phyloP scores from a whole-genome alignment of 148 eudicot genomes.

The Chenopodium album region DNA sequence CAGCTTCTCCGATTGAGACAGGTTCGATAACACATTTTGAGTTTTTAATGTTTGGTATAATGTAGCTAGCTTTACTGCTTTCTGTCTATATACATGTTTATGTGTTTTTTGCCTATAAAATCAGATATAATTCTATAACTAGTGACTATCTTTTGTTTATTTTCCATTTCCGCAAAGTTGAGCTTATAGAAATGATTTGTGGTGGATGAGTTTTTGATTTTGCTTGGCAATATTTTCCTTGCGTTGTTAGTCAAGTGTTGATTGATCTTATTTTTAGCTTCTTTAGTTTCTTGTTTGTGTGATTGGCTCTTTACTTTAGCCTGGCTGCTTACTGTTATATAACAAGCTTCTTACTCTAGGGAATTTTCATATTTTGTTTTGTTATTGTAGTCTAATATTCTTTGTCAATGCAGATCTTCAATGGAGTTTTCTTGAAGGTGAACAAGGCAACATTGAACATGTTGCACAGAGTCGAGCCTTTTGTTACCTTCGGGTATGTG shows the following conservation, averaged over 20 bases:
- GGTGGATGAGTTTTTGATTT: too few species aligned
- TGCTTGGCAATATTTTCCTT: too few species aligned
- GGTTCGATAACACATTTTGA: slow-evolving; percentile 25
- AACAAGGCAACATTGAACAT: slow-evolving; percentile 84
- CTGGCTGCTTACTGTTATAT: neutral
- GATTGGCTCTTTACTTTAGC: neutral
- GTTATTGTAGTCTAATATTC: neutral
- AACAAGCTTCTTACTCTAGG: neutral
- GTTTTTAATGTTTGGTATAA: too few species aligned
- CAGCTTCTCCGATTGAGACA: slow-evolving; percentile 82
- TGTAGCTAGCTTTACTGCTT: neutral
- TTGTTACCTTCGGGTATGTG: slow-evolving; percentile 73
- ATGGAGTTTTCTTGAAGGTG: slow-evolving; percentile 78
- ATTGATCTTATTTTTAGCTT: neutral
- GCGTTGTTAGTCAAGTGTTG: neutral
- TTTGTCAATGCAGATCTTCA: slow-evolving; percentile 57
- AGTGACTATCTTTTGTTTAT: too few species aligned
- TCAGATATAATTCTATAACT: too few species aligned
- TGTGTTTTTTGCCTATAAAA: too few species aligned
- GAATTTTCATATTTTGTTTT: neutral
- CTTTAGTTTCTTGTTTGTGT: neutral
- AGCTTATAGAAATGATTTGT: too few species aligned
- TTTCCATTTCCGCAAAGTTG: too few species aligned
- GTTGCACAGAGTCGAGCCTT: slow-evolving; percentile 89
- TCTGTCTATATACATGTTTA: neutral